Evolutionary conservation across 345 rosid genomes (phyloP), one percentile per base, ranked within the genome.

Genomic region (Salix dunnii): DNA sequence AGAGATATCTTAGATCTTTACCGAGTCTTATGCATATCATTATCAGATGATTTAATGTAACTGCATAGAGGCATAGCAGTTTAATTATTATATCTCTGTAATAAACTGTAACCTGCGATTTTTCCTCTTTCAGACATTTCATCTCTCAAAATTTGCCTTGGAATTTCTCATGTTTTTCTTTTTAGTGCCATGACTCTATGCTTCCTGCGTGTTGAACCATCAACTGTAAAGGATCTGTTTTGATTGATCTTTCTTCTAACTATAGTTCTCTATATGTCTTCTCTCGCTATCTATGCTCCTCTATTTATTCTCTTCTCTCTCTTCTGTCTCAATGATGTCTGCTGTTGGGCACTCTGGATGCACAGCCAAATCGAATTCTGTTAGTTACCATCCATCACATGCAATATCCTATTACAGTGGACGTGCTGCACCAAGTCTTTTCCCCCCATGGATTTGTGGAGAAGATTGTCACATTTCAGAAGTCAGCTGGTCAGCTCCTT

Each of bases 381-480:
- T 87, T 93, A 86, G 92, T 93, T 85, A 94, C 98, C 36, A 81
- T 94, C 79, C 98, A 94, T 87, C 97, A 87, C 85, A 94, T 94
- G 97, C 92, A 91, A 78, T 94, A 94, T 81, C 98, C 98, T 82
- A 91, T 94, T 76, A 91, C 98, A 7, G 98, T 94, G 88, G 98
- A 94, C 71, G 97, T 91, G 79, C 95, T 94, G 84, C 98, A 94
- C 79, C 98, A 89, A 88, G 95, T 94, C 81, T 91, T 94, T 85
- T 91, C 95, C 86, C 92, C 97, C 74, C 84, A 88, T 89, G 98
- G 98, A 84, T 88, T 81, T 86, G 97, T 91, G 80, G 98, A 94
- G 89, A 94, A 94, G 95, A 90, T 94, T 40, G 97, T 94, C 89
- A 94, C 98, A 12, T 94, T 94, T 84, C 98, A 94, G 89, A 94